Conservation (phyloP, 164 flowering plant genomes). For the Nelumbo lutea region DNA sequence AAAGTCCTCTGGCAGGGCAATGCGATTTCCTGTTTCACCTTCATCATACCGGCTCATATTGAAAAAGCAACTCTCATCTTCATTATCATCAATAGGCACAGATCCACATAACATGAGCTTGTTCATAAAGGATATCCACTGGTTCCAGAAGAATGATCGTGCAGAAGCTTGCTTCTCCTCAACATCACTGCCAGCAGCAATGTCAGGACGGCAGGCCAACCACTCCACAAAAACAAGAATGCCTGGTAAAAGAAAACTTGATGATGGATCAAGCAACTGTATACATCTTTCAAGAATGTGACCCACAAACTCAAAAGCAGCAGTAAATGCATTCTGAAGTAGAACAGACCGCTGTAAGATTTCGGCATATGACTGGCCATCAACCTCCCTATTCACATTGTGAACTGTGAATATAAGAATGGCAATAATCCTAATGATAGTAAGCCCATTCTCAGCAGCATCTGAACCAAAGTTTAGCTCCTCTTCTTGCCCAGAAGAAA, state of each 20-base stretch:
- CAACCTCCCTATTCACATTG: constrained; percentile 61
- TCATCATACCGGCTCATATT: constrained; percentile 76
- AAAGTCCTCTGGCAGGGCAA: constrained; percentile 86
- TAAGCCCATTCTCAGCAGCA: constrained; percentile 59
- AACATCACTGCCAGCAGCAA: constrained; percentile 51
- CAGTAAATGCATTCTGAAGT: constrained; percentile 77
- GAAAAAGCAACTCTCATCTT: constrained; percentile 64
- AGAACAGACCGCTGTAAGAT: constrained; percentile 82
- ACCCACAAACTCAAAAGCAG: constrained; percentile 76
- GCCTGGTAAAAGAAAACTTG: constrained; percentile 74
- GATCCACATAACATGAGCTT: constrained; percentile 47
- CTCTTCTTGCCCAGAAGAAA: constrained; percentile 71
- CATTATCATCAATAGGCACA: constrained; percentile 40
- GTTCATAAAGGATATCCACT: constrained; percentile 63
- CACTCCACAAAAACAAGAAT: constrained; percentile 87
- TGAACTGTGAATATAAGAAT: constrained; percentile 80
- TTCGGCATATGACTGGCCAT: constrained; percentile 87
- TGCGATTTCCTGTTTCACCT: constrained; percentile 68
- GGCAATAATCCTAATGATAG: constrained; percentile 61
- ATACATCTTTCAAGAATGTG: constrained; percentile 56
- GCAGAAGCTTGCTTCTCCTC: constrained; percentile 69
- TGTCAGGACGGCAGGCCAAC: constrained; percentile 79
- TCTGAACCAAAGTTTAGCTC: constrained; percentile 66
- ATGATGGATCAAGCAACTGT: constrained; percentile 57
- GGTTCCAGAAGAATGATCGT: constrained; percentile 73